Evolutionary conservation across 495 filamentous ascomycete species (phyloP), one percentile per base, ranked within the genome.

Genomic region (Podospora appendiculata): DNA sequence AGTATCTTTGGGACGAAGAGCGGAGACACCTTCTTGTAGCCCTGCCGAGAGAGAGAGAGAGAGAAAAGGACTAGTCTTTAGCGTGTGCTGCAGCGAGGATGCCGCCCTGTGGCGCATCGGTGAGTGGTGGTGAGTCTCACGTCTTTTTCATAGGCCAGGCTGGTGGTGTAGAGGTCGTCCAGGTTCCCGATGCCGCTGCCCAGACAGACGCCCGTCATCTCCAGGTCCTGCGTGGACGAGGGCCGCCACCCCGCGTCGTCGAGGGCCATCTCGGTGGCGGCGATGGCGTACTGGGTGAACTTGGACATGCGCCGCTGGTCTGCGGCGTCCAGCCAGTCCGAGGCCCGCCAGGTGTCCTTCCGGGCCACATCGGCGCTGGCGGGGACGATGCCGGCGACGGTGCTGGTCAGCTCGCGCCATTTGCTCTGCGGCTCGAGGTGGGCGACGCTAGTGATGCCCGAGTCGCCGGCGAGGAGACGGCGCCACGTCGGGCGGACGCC

Each of bases 181-280:
- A 98, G 79, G 63, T 89, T 95, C 7, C 93, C 93, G 61, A 98
- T 97, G 3, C 93, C 93, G 43, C 90, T 96, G n/a, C 93, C 93
- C 14, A 98, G 70, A 61, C 91, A 95, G 6, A 97, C 84, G 1
- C 93, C 93, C 71, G 90, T 89, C 52, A 76, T 78, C 60, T 90
- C 84, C 38, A 77, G 73, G 54, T 90, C 80, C 39, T 82, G 75
- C 45, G 75, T 69, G 18, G 65, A 72, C 8, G 67, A 66, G 2
- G 89, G 88, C 55, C 74, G 75, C 90, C 91, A 96, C 3, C 73
- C 82, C 8, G 93, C 86, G 73, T 97, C 90, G 14, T 79, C 59
- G 38, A 98, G 74, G 0, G 93, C 93, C 77, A 96, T 93, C 52
- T 89, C 79, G 4, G 90, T 77, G 8, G 92, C 89, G 41, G 85